Conservation (phyloP, 139 green algal genomes). For the Coelastrella sp. region DNA sequence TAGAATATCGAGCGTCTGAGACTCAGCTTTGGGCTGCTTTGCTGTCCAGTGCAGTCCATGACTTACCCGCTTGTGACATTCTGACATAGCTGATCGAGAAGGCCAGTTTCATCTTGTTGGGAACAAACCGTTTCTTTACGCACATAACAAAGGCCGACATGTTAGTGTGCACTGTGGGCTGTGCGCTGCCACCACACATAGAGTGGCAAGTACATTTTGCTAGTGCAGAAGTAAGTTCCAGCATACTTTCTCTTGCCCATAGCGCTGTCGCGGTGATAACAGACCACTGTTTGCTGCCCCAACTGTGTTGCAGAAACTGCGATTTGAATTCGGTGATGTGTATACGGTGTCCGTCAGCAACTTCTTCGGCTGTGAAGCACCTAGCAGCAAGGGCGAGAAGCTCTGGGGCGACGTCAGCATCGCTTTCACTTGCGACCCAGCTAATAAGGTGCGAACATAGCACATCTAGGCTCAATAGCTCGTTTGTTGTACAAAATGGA, state of each 20-base stretch:
- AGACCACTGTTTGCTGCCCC: neutral
- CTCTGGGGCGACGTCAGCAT: constrained; percentile 82
- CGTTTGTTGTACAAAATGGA: neutral
- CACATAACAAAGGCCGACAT: too few relatives aligned
- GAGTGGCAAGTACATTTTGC: too few relatives aligned
- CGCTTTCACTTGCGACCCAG: constrained; percentile 87
- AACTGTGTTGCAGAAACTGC: constrained; percentile 68
- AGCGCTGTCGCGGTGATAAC: neutral
- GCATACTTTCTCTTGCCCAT: neutral
- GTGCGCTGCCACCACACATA: too few relatives aligned
- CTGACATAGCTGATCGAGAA: too few relatives aligned
- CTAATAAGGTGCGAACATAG: constrained; percentile 46
- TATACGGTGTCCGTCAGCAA: constrained; percentile 66
- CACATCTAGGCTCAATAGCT: neutral
- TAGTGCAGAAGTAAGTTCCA: neutral
- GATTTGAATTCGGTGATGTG: constrained; percentile 85
- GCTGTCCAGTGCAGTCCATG: too few relatives aligned
- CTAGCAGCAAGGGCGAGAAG: constrained; percentile 53
- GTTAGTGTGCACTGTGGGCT: too few relatives aligned
- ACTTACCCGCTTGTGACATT: too few relatives aligned
- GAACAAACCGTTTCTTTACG: too few relatives aligned
- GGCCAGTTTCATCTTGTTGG: too few relatives aligned
- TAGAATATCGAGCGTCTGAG: too few relatives aligned
- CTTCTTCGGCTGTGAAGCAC: constrained; percentile 76
- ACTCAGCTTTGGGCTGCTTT: too few relatives aligned